phyloP scores from a whole-genome alignment of 2,329 filamentous ascomycete genomes.

The Ophiocordyceps sinensis region DNA sequence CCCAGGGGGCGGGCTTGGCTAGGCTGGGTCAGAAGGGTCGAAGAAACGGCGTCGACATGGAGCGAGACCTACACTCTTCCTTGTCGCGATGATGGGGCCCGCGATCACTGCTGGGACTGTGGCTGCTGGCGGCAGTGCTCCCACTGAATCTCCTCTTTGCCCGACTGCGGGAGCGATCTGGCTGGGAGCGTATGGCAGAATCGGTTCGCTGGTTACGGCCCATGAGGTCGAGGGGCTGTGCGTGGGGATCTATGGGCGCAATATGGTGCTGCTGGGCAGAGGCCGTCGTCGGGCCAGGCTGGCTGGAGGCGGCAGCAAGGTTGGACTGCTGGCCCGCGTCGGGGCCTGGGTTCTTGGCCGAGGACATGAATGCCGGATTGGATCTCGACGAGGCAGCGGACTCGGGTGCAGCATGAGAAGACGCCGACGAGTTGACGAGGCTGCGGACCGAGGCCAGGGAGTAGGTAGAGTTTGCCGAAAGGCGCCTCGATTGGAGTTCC shows the following conservation, averaged over 20 bases:
- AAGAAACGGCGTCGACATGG: no score
- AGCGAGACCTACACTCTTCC: conserved; percentile 29
- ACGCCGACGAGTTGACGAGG: conserved; percentile 31
- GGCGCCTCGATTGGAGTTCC: conserved; percentile 43
- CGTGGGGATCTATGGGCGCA: conserved; percentile 25
- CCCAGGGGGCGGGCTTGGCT: conserved; percentile 44
- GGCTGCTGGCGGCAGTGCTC: conserved; percentile 68
- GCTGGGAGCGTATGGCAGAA: conserved; percentile 27
- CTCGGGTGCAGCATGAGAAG: conserved; percentile 36
- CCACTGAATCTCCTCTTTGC: conserved; percentile 65
- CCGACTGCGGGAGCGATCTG: conserved; percentile 49
- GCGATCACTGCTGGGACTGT: conserved; percentile 63
- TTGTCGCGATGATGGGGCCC: conserved; percentile 38
- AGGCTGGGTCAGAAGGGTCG: conserved; percentile 11
- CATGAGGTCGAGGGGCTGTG: conserved; percentile 28
- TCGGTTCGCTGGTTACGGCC: conserved; percentile 26
- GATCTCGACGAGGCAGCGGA: conserved; percentile 24
- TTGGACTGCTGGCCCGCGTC: conserved; percentile 34
- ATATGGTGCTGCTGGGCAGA: conserved; percentile 28
- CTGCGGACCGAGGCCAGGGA: conserved; percentile 50
- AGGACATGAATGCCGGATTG: conserved; percentile 28
- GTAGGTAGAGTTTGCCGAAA: conserved; percentile 61
- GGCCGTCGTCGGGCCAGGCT: conserved; percentile 22
- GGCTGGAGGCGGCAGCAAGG: conserved; percentile 36
- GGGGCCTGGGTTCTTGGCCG: conserved; percentile 24